Evolutionary conservation across 805 yeast genomes (phyloP), one percentile per base, ranked within the genome.

Genomic region (Jamesozyma gamospora): DNA sequence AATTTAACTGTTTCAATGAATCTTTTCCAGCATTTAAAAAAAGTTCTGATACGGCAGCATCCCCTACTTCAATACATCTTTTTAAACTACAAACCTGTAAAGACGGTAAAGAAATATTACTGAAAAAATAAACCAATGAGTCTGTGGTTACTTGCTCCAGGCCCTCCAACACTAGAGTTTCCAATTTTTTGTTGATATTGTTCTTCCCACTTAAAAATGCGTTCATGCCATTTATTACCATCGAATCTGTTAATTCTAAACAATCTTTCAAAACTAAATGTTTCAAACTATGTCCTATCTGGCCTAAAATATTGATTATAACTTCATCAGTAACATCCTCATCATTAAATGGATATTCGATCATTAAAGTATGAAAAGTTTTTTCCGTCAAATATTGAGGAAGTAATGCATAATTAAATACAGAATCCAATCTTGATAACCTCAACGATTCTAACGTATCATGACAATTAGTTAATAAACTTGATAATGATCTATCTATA

Each of bases 231-330:
- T 74, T 75, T 2, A 64, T 53, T 12, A 74, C 48, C 41, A 79
- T 70, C 1, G 63, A 66, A 52, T 87, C 95, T 0, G 95, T 79
- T 16, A 92, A 60, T 1, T 67, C 77, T 0, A 76, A 56, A 50
- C 95, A 85, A 1, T 94, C 94, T 52, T 81, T 84, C 13, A 92
- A 63, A 15, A 67, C 67, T 25, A 92, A 64, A 1, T 70, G 55
- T 32, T 65, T 66, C 34, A 92, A 62, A 2, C 77, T 66, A 11
- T 72, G 71, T 5, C 95, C 94, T 26, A 76, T 69, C 7, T 69
- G 66, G 1, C 79, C 70, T 21, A 87, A 52, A 1, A 84, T 58
- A 37, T 75, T 76, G 19, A 78, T 69, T 7, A 90, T 36, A 13
- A 77, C 63, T 17, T 82, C 83, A 58, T 87, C 94, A 24, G 73